Percentiles rank a stretch among this genome's conserved stretches.
phyloP scores from a whole-genome alignment of 768 basidiomycete species.

The Trametes punicea region DNA sequence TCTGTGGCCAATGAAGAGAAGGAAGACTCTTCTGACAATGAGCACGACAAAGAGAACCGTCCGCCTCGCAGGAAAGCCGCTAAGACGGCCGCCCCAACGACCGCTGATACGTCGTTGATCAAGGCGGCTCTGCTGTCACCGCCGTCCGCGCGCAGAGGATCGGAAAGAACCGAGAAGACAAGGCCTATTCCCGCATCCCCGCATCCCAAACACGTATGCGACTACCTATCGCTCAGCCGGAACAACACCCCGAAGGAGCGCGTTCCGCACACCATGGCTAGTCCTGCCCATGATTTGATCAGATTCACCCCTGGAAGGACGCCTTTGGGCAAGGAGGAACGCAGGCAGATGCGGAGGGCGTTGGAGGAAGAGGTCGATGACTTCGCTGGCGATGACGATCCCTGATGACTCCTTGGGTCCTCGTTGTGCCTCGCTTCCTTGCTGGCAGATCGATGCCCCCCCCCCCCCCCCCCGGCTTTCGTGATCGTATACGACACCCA shows the following conservation, averaged over 20 bases:
- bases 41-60: slow-evolving; percentile 56
- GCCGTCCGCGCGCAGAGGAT: not conserved
- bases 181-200: slow-evolving; percentile 8
- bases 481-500: not conserved
- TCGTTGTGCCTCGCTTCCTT: too few relatives aligned
- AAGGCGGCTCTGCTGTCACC: slow-evolving; percentile 18
- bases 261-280: not conserved
- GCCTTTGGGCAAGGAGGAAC: slow-evolving; percentile 11
- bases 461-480: too few relatives aligned
- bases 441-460: too few relatives aligned
- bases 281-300: not conserved
- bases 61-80: slow-evolving; percentile 44
- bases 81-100: slow-evolving; percentile 32
- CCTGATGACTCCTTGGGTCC: too few relatives aligned
- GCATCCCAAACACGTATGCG: slow-evolving; percentile 14
- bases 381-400: slow-evolving; percentile 9
- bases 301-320: slow-evolving; percentile 7
- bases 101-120: slow-evolving; percentile 11
- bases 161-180: not conserved
- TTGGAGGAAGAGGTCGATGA: slow-evolving; percentile 14
- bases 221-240: slow-evolving; percentile 7
- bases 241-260: slow-evolving; percentile 4
- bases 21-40: slow-evolving; percentile 31
- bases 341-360: slow-evolving; percentile 14
- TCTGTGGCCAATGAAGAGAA: not conserved